Base-by-base conservation (phyloP, 192 early-diverging fungal species). In the Podila minutissima region DNA sequence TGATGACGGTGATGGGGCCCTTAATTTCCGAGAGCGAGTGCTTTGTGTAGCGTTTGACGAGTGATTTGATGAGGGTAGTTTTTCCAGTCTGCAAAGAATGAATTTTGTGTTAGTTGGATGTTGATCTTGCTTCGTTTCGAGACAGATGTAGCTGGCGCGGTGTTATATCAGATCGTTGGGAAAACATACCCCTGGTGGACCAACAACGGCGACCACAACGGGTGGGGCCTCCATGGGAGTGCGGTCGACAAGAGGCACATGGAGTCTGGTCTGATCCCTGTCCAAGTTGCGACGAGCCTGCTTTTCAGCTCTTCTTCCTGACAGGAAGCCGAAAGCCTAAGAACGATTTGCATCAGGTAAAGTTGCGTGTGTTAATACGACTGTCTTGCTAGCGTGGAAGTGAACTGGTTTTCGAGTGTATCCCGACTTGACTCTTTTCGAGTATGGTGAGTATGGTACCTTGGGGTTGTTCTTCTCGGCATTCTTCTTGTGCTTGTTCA, bases 1-100 rank as follows among this genome's bases (percentile, higher is more conserved):
- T 94, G 33, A 99, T 97, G 32, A 99, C 96, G 0, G 98, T 99
- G 62, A 99, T 93, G 26, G 98, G 98, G 9, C 98, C 98, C 64
- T 95, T 94, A 74, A 98, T 92, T 58, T 97, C 95, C 6, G 86
- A 84, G 68, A 98, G 78, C 64, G 93, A 95, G 82, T 98, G 95
- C 85, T 97, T 97, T 26, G 97, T 97, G 86, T 94, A 99, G 64
- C 93, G 87, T 73, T 97, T 97, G 35, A 99, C 95, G 26, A 99
- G 91, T 12, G 96, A 98, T 62, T 93, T 93, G 82, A 99, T 97
- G 69, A 98, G 83, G n/a, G 98, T 99, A 19, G 96, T 95, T 82
- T 99, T 99, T 70, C 98, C 98, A 60, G 90, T 91, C 94, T 95
- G 71, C 57, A 46, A 46, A 46, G 2, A 46, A 46, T 15, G 41